Evolutionary conservation across 208 protist species (phyloP).

Genomic region (Trypanosoma melophagium): DNA sequence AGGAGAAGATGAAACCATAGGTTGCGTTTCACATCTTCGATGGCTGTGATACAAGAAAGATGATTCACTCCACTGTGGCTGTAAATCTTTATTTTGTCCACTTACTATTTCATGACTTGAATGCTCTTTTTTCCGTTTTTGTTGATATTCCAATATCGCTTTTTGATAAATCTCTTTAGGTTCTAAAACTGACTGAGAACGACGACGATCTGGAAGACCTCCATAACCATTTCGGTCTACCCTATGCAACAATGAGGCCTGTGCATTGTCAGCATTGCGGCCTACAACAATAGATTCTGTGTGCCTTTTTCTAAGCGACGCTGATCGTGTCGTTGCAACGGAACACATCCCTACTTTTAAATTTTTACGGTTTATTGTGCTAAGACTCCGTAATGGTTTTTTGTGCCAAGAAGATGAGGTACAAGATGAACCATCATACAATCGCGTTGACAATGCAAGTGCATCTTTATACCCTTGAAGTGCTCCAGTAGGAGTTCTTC

Average conservation of each 20-base stretch:
- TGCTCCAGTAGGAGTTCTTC: conserved; percentile 2
- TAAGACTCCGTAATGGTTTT: conserved; percentile 17
- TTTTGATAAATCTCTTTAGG: no score
- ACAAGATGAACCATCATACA: neutral
- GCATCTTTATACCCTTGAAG: conserved; percentile 25
- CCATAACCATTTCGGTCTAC: neutral
- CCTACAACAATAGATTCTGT: conserved; percentile 1
- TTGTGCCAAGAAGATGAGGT: conserved; percentile 18
- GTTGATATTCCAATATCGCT: no score
- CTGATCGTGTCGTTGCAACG: conserved; percentile 20
- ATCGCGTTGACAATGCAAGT: neutral
- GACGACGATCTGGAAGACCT: no score
- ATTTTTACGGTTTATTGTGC: neutral
- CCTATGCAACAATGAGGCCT: no score
- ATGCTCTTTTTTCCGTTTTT: no score
- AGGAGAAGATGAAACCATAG: neutral
- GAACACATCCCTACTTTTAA: neutral
- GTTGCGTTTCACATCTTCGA: conserved; percentile 10
- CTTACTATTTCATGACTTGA: neutral
- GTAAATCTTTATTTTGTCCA: neutral
- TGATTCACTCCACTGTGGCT: neutral
- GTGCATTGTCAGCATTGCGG: neutral
- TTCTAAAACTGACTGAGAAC: no score
- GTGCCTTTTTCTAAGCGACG: conserved; percentile 26
- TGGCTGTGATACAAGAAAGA: neutral